Percentiles rank a stretch among this genome's conserved stretches.
Conservation (phyloP, 768 basidiomycete genomes). For the Dentipellis fragilis region DNA sequence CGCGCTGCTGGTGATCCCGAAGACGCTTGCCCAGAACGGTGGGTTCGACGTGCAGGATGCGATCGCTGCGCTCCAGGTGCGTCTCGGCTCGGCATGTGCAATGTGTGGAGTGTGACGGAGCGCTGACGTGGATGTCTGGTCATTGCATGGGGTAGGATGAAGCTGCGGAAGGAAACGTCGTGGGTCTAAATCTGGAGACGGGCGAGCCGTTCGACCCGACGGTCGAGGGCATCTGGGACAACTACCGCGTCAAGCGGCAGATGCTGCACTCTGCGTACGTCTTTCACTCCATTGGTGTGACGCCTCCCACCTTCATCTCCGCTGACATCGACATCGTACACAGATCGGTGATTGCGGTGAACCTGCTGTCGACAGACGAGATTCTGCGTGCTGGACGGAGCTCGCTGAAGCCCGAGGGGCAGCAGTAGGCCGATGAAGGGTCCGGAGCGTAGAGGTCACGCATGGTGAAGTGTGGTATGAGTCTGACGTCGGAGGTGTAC, state of each 20-base stretch:
- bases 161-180: slow-evolving; percentile 84
- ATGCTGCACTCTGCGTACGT: slow-evolving; percentile 94
- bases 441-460: too few species aligned
- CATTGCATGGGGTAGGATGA: slow-evolving; percentile 63
- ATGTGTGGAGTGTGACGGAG: slow-evolving; percentile 7
- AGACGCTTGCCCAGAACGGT: slow-evolving; percentile 92
- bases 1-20: slow-evolving; percentile 88
- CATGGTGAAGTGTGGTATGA: too few species aligned
- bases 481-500: too few species aligned
- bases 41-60: slow-evolving; percentile 96
- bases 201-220: slow-evolving; percentile 97
- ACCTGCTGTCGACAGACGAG: slow-evolving; percentile 92
- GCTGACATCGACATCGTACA: slow-evolving; percentile 13
- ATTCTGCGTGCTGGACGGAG: slow-evolving; percentile 85
- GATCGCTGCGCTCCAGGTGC: slow-evolving; percentile 81
- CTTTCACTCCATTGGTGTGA: neutral
- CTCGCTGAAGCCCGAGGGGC: slow-evolving; percentile 75
- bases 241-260: slow-evolving; percentile 96
- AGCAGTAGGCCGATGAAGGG: slow-evolving; percentile 25
- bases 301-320: slow-evolving; percentile 11
- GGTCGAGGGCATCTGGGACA: slow-evolving; percentile 96
- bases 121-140: neutral
- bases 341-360: slow-evolving; percentile 90
- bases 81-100: slow-evolving; percentile 10
- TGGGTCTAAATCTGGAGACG: slow-evolving; percentile 85